A percentile compares a stretch with the other conserved stretches of the same genome.
These are phyloP conservation scores for Juglanconis juglandina DNA, from an alignment of 2,329 filamentous ascomycete genomes.

Conservation along the genomic window DNA sequence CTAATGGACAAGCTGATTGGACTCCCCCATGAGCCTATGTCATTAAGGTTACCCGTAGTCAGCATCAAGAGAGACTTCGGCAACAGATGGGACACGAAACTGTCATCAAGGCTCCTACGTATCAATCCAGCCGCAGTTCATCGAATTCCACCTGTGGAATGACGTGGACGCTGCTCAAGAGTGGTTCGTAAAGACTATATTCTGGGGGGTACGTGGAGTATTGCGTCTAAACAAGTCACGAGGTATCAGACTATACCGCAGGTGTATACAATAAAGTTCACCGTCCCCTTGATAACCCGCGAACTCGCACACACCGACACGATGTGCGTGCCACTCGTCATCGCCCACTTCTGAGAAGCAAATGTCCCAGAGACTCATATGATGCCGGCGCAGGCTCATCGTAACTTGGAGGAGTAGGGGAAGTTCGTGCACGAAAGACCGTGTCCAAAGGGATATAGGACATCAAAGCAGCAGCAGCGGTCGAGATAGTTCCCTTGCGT, in stretches of 20 bases:
- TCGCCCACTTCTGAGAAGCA: constrained; percentile 56
- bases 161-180: too few relatives aligned
- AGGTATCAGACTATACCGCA: not conserved
- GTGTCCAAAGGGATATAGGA: constrained; percentile 54
- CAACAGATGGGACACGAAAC: too few relatives aligned
- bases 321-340: constrained; percentile 41
- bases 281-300: constrained; percentile 25
- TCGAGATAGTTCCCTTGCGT: constrained; percentile 37
- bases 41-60: too few relatives aligned
- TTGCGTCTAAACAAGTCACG: not conserved
- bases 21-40: too few relatives aligned
- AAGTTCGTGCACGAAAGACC: constrained; percentile 34
- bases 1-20: too few relatives aligned
- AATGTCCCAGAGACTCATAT: constrained; percentile 65
- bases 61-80: too few relatives aligned
- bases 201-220: too few relatives aligned
- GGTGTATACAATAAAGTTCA: not conserved
- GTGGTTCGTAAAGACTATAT: too few relatives aligned
- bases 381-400: constrained; percentile 57
- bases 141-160: too few relatives aligned
- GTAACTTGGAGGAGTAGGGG: constrained; percentile 35
- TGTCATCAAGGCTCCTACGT: too few relatives aligned
- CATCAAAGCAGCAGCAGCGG: constrained; percentile 53
- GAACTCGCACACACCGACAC: constrained; percentile 47
- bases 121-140: too few relatives aligned